Conservation (phyloP, 192 early-diverging fungal species). For the Lobosporangium transversale region DNA sequence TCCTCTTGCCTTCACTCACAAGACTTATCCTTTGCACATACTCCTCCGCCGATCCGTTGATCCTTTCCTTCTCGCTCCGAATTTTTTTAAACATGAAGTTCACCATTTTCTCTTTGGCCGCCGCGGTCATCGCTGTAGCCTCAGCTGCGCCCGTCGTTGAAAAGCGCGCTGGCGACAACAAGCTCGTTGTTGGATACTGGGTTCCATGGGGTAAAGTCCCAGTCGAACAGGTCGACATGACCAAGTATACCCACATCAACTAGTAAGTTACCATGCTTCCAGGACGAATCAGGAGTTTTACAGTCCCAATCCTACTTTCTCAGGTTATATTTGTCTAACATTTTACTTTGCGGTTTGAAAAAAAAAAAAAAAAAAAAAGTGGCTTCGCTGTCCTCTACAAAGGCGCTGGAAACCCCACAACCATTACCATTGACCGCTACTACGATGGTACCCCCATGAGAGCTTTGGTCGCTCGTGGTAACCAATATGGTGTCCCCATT, state of each 20-base stretch:
- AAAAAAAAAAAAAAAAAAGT: background rate
- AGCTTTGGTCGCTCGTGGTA: constrained; percentile 20
- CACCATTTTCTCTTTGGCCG: constrained; percentile 13
- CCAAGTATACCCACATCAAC: constrained; percentile 47
- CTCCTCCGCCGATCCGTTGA: background rate
- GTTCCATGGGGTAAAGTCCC: constrained; percentile 39
- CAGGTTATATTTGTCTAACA: background rate
- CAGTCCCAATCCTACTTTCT: background rate
- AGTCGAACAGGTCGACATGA: constrained; percentile 29
- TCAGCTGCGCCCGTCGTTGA: constrained; percentile 9
- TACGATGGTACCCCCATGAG: constrained; percentile 35
- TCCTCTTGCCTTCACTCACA: background rate
- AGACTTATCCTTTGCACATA: background rate
- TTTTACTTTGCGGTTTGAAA: background rate
- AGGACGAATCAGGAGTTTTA: background rate
- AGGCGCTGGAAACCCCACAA: constrained; percentile 8
- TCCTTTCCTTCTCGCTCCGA: background rate
- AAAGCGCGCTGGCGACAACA: constrained; percentile 23
- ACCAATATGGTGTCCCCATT: constrained; percentile 42
- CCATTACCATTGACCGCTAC: constrained; percentile 36
- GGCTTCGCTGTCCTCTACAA: constrained; percentile 39
- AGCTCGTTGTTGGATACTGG: constrained; percentile 41
- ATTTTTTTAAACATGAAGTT: constrained; percentile 17
- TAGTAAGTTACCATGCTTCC: constrained; percentile 17
- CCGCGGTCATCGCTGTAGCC: constrained; percentile 9